phyloP scores from a whole-genome alignment of 2,329 filamentous ascomycete genomes.

The Fusarium verticillioides region DNA sequence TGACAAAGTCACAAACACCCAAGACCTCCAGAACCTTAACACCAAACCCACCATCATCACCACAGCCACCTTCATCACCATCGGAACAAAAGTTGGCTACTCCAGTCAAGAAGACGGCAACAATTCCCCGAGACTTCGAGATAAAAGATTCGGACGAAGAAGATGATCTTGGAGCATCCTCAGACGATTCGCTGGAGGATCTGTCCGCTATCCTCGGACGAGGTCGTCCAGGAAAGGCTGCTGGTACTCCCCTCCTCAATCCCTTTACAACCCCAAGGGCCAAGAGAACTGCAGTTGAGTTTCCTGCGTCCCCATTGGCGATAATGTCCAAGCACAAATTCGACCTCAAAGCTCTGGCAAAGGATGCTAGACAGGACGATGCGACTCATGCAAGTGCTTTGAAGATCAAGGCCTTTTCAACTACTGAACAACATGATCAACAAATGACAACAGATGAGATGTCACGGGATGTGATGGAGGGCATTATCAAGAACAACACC shows the following conservation, averaged over 20 bases:
- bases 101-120: slow-evolving; percentile 35
- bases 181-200: slow-evolving; percentile 68
- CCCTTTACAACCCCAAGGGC: slow-evolving; percentile 57
- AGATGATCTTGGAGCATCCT: slow-evolving; percentile 63
- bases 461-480: slow-evolving; percentile 41
- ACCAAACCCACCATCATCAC: slow-evolving; percentile 31
- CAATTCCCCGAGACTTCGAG: slow-evolving; percentile 62
- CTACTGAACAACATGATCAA: slow-evolving; percentile 22
- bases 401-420: slow-evolving; percentile 53
- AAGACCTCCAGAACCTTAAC: slow-evolving; percentile 4
- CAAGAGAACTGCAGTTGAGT: slow-evolving; percentile 57
- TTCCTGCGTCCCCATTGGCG: slow-evolving; percentile 61
- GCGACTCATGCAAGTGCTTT: slow-evolving; percentile 67
- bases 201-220: slow-evolving; percentile 52
- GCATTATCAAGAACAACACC: slow-evolving; percentile 50
- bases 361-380: slow-evolving; percentile 67
- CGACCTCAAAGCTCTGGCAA: slow-evolving; percentile 70
- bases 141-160: slow-evolving; percentile 80
- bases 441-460: slow-evolving; percentile 26
- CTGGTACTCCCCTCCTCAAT: slow-evolving; percentile 31
- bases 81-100: slow-evolving; percentile 40
- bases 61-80: slow-evolving; percentile 41
- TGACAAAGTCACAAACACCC: slow-evolving; percentile 30
- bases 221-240: slow-evolving; percentile 35
- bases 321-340: slow-evolving; percentile 69